These are phyloP conservation scores for Gryganskiella cystojenkinii DNA, from an alignment of 192 early-diverging fungal species.

Conservation along the genomic window DNA sequence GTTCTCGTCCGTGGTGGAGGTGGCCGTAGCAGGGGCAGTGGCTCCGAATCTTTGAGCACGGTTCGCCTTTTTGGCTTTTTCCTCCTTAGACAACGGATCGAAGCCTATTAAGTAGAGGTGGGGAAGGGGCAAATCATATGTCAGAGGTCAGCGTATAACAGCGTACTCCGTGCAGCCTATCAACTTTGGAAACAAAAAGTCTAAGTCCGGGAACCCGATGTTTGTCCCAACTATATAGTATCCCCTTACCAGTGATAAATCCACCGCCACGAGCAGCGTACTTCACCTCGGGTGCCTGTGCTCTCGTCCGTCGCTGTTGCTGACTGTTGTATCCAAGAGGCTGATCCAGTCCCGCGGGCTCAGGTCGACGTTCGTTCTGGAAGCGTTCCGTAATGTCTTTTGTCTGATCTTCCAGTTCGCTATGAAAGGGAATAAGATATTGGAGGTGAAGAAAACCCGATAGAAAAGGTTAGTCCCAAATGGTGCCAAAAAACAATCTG, in stretches of 20 bases:
- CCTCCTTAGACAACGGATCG: constrained; percentile 43
- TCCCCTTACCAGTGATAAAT: constrained; percentile 38
- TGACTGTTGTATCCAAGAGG: constrained; percentile 9
- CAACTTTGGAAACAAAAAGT: neutral
- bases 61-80: constrained; percentile 32
- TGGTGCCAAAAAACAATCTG: no score
- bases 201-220: neutral
- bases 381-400: constrained; percentile 40
- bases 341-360: constrained; percentile 37
- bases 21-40: neutral
- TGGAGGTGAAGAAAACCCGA: no score
- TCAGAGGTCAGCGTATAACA: no score
- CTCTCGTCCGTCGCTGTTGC: neutral
- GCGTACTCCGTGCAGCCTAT: no score
- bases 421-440: neutral
- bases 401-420: constrained; percentile 30
- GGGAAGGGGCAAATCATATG: no score
- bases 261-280: constrained; percentile 38
- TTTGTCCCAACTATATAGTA: neutral
- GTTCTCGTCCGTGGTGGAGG: constrained; percentile 4
- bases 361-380: constrained; percentile 26
- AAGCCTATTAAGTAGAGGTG: constrained; percentile 18
- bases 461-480: no score
- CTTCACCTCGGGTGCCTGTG: constrained; percentile 2
- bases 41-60: constrained; percentile 40